Conservation (phyloP, 2,329 filamentous ascomycete species). For the Monosporascus sp. region DNA sequence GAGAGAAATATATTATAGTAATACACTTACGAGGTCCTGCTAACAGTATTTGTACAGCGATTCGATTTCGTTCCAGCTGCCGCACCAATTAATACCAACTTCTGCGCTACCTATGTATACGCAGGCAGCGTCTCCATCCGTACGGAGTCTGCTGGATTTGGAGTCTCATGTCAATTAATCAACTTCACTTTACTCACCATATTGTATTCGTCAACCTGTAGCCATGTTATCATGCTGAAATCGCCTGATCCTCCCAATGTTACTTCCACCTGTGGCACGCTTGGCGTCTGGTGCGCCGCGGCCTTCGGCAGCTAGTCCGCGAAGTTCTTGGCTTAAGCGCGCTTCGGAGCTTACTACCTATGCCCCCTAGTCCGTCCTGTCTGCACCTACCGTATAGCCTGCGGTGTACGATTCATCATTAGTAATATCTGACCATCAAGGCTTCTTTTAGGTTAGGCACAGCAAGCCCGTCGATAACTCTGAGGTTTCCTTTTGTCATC, state of each 20-base stretch:
- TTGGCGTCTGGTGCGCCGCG: neutral
- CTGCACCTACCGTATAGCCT: too few species aligned
- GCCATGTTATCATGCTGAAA: neutral
- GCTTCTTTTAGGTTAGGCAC: neutral
- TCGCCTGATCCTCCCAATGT: neutral
- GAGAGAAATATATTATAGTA: too few species aligned
- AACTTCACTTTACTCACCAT: neutral
- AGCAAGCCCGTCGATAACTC: neutral
- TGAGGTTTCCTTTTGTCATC: neutral
- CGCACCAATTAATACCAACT: neutral
- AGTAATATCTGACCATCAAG: neutral
- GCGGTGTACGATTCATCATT: neutral
- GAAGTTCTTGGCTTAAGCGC: neutral
- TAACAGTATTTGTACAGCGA: too few species aligned
- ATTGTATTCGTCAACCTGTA: neutral
- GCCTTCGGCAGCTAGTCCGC: neutral
- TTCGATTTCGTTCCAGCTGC: too few species aligned
- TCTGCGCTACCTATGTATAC: neutral
- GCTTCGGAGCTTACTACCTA: neutral
- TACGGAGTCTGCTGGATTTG: neutral
- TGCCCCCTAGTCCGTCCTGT: too few species aligned
- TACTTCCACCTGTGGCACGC: neutral
- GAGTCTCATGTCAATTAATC: neutral
- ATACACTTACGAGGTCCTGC: too few species aligned
- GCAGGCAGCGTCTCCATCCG: neutral